phyloP scores from a whole-genome alignment of 441 rosid genomes.

The Jatropha multifida region DNA sequence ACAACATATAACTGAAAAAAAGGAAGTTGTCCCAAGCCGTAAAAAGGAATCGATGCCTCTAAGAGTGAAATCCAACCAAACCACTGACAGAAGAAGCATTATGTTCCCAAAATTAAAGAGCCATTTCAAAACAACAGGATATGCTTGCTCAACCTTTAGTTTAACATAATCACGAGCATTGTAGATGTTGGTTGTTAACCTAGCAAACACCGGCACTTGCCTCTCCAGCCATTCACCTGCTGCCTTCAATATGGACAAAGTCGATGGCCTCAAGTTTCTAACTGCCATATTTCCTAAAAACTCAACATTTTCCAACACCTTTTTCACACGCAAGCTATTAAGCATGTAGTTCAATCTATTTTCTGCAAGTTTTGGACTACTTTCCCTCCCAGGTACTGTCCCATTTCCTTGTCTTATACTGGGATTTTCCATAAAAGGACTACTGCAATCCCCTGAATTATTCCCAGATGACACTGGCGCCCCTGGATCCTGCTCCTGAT shows the following conservation, averaged over 20 bases:
- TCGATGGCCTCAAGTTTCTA: conserved; percentile 47
- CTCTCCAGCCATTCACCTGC: conserved; percentile 61
- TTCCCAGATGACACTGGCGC: conserved; percentile 32
- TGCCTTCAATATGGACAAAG: conserved; percentile 37
- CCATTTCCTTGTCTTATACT: conserved; percentile 37
- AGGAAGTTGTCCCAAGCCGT: conserved; percentile 82
- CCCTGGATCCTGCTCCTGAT: conserved; percentile 28
- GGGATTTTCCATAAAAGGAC: conserved; percentile 32
- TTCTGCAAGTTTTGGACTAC: conserved; percentile 37
- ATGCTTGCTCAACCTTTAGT: conserved; percentile 49
- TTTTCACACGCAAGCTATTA: conserved; percentile 44
- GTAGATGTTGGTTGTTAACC: conserved; percentile 36
- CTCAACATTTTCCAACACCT: conserved; percentile 43
- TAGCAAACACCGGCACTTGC: conserved; percentile 49
- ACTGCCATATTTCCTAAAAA: conserved; percentile 46
- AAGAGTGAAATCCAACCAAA: conserved; percentile 88
- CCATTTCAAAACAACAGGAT: conserved; percentile 66
- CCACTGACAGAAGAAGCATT: conserved; percentile 65
- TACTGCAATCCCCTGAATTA: conserved; percentile 32
- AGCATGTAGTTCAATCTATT: conserved; percentile 38
- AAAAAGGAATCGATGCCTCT: conserved; percentile 88
- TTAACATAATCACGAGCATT: conserved; percentile 48
- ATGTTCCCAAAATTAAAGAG: conserved; percentile 66
- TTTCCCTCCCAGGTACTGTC: conserved; percentile 27
- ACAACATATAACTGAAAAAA: conserved; percentile 87